These are phyloP conservation scores for Tanacetum coccineum DNA, from an alignment of 129 eudicot species.

Conservation along the genomic window DNA sequence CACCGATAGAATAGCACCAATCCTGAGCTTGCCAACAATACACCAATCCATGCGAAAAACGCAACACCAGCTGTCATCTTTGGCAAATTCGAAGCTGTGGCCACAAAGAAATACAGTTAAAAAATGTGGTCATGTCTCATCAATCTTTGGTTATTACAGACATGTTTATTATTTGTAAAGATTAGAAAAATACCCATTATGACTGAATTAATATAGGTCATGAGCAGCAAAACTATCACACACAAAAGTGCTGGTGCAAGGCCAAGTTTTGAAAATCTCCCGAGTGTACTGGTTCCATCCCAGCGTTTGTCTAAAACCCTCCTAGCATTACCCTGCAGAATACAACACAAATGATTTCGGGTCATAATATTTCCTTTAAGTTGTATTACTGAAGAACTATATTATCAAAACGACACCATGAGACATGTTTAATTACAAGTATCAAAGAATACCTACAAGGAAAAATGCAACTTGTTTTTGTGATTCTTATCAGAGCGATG, in stretches of 20 bases:
- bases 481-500: conserved; percentile 99
- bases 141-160: neutral
- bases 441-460: conserved; percentile 83
- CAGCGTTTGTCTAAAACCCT: conserved; percentile 76
- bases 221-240: conserved; percentile 66
- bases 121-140: conserved; percentile 10
- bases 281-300: conserved; percentile 64
- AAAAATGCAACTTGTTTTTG: conserved; percentile 98
- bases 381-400: neutral
- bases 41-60: conserved; percentile 89
- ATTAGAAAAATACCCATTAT: conserved; percentile 54
- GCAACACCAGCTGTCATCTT: conserved; percentile 71
- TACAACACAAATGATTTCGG: neutral
- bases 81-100: conserved; percentile 71
- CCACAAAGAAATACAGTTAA: neutral
- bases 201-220: conserved; percentile 70
- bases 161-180: neutral
- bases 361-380: conserved; percentile 2
- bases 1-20: conserved; percentile 77
- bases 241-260: conserved; percentile 93
- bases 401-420: neutral
- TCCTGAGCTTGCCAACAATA: conserved; percentile 63
- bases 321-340: conserved; percentile 90
- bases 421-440: conserved; percentile 13
- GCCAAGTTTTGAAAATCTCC: conserved; percentile 78